phyloP scores from a whole-genome alignment of 1,284 basidiomycete genomes.

The Boletus albobrunnescens region DNA sequence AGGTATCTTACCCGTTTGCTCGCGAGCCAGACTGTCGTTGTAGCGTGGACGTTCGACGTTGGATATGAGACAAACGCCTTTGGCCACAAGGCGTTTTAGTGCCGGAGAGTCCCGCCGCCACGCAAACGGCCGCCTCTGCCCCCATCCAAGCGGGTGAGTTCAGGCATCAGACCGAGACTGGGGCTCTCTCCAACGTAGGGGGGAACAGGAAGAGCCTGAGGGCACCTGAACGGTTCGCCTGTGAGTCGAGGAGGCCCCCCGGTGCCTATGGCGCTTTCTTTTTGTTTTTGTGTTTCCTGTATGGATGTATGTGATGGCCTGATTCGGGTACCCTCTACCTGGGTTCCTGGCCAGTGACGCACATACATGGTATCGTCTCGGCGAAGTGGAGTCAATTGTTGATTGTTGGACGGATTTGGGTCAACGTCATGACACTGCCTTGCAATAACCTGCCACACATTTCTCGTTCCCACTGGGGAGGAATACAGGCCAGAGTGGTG shows the following conservation, averaged over 20 bases:
- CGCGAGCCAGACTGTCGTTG: no score
- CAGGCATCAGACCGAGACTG: no score
- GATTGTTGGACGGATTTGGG: conserved; percentile 19
- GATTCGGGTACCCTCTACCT: neutral
- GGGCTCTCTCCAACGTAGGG: no score
- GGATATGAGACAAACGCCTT: no score
- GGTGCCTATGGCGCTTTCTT: neutral
- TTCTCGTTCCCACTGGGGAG: neutral
- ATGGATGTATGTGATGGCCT: neutral
- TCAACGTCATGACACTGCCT: conserved; percentile 12
- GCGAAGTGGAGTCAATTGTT: conserved; percentile 11
- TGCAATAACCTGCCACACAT: conserved; percentile 1
- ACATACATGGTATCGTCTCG: conserved; percentile 16
- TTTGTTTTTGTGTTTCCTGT: neutral
- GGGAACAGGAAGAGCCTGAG: conserved; percentile 5
- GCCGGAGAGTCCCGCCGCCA: no score
- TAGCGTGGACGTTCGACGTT: no score
- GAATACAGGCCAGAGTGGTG: conserved; percentile 7
- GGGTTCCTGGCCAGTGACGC: conserved; percentile 19
- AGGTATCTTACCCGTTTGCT: no score
- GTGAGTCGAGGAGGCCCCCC: neutral
- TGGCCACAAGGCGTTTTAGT: no score
- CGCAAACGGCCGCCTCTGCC: no score
- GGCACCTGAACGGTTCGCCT: conserved; percentile 1
- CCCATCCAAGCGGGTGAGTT: no score